phyloP scores from a whole-genome alignment of 495 filamentous ascomycete genomes.

The Parmelia sp. region DNA sequence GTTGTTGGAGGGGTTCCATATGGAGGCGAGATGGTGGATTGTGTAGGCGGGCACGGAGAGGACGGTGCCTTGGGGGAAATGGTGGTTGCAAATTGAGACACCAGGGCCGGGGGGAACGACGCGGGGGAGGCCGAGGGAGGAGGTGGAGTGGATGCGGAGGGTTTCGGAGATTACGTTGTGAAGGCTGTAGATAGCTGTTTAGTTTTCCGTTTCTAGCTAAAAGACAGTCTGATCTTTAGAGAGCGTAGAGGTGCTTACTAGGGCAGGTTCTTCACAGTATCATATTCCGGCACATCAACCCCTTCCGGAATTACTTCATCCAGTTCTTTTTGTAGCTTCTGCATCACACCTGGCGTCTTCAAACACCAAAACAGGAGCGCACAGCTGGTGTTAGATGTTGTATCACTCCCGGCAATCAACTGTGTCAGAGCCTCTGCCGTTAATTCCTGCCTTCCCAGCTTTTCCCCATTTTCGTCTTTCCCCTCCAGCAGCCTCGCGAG shows the following conservation, averaged over 20 bases:
- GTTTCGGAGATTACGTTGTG: slow-evolving; percentile 80
- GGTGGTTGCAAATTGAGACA: slow-evolving; percentile 49
- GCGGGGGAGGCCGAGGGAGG: slow-evolving; percentile 80
- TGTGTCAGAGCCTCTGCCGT: slow-evolving; percentile 87
- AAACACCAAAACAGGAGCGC: slow-evolving; percentile 74
- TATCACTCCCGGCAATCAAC: slow-evolving; percentile 85
- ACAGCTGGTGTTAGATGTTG: slow-evolving; percentile 83
- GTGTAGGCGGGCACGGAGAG: slow-evolving; percentile 81
- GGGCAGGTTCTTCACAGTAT: slow-evolving; percentile 65
- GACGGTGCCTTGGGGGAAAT: slow-evolving; percentile 68
- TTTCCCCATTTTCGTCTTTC: slow-evolving; percentile 69
- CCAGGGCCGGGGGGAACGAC: slow-evolving; percentile 59
- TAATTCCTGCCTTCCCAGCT: slow-evolving; percentile 68
- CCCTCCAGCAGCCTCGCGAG: slow-evolving; percentile 82
- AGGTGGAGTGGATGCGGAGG: slow-evolving; percentile 83
- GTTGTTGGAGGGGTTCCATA: slow-evolving; percentile 64
- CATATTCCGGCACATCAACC: slow-evolving; percentile 59
- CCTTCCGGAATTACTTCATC: slow-evolving; percentile 59
- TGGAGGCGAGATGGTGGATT: slow-evolving; percentile 72
- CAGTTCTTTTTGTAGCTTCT: slow-evolving; percentile 64
- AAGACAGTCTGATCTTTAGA: background rate
- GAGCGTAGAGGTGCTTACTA: slow-evolving; percentile 44
- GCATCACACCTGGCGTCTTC: slow-evolving; percentile 62
- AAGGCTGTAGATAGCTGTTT: slow-evolving; percentile 37
- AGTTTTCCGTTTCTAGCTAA: background rate